phyloP scores from a whole-genome alignment of 1,284 basidiomycete genomes.

The Neotropicomus parvogracilis region DNA sequence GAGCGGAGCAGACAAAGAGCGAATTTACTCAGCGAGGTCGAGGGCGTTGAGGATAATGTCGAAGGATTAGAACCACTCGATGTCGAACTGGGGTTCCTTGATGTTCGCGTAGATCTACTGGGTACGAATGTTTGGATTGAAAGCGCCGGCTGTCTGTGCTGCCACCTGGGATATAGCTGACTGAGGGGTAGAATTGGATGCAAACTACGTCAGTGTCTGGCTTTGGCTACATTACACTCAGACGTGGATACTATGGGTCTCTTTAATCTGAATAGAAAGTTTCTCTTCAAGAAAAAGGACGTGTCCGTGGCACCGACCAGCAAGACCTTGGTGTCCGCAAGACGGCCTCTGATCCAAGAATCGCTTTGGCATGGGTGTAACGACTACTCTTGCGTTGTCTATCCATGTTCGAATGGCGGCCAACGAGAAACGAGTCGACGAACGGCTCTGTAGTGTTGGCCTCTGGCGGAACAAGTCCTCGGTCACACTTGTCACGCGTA shows the following conservation, averaged over 20 bases:
- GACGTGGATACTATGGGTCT: conserved; percentile 56
- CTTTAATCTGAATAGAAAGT: conserved; percentile 96
- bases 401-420: conserved; percentile 11
- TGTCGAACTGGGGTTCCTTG: conserved; percentile 89
- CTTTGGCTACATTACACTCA: no score
- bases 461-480: background rate
- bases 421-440: no score
- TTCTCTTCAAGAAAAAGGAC: conserved; percentile 96
- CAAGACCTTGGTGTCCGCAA: conserved; percentile 70
- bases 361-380: conserved; percentile 57
- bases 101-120: conserved; percentile 93
- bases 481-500: conserved; percentile 1
- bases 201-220: no score
- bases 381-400: conserved; percentile 20
- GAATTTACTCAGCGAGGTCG: conserved; percentile 70
- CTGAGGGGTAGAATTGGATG: no score
- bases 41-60: conserved; percentile 95
- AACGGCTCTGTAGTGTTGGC: no score
- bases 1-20: background rate
- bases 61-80: conserved; percentile 87
- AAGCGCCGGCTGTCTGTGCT: conserved; percentile 81
- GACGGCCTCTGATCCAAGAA: conserved; percentile 68
- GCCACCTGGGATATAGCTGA: conserved; percentile 59
- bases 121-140: conserved; percentile 90
- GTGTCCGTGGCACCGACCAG: conserved; percentile 99